These are phyloP conservation scores for Lojkania enalia DNA, from an alignment of 2,329 filamentous ascomycete genomes.

Conservation along the genomic window DNA sequence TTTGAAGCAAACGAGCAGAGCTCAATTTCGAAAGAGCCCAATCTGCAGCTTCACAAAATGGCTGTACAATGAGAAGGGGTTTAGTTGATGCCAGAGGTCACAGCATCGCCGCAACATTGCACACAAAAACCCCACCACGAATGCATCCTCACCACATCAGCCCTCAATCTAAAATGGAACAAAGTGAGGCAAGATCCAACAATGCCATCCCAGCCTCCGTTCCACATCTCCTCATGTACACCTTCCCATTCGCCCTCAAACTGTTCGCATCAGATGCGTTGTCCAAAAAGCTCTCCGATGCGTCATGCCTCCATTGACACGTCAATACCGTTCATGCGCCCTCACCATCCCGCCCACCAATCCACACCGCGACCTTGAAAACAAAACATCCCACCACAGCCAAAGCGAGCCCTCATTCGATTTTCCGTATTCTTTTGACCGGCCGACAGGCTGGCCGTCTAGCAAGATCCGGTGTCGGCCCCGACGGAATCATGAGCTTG, in stretches of 20 bases:
- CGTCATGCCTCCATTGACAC: conserved; percentile 28
- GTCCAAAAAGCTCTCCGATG: conserved; percentile 9
- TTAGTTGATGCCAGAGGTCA: too few relatives aligned
- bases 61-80: too few relatives aligned
- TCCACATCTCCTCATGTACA: not conserved
- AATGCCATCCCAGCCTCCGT: not conserved
- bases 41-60: too few relatives aligned
- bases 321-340: conserved; percentile 40
- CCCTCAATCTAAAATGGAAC: not conserved
- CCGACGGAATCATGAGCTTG: too few relatives aligned
- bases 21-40: too few relatives aligned
- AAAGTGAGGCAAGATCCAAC: too few relatives aligned
- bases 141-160: not conserved
- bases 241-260: conserved; percentile 2
- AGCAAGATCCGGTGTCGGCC: too few relatives aligned
- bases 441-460: too few relatives aligned
- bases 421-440: too few relatives aligned
- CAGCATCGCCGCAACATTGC: not conserved
- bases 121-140: not conserved
- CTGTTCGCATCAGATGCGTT: conserved; percentile 1
- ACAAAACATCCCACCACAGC: not conserved
- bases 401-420: not conserved
- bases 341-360: conserved; percentile 4
- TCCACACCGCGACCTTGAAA: too few relatives aligned
- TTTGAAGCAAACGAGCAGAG: too few relatives aligned